phyloP scores from a whole-genome alignment of 164 flowering plant genomes.

The Nelumbo lutea region DNA sequence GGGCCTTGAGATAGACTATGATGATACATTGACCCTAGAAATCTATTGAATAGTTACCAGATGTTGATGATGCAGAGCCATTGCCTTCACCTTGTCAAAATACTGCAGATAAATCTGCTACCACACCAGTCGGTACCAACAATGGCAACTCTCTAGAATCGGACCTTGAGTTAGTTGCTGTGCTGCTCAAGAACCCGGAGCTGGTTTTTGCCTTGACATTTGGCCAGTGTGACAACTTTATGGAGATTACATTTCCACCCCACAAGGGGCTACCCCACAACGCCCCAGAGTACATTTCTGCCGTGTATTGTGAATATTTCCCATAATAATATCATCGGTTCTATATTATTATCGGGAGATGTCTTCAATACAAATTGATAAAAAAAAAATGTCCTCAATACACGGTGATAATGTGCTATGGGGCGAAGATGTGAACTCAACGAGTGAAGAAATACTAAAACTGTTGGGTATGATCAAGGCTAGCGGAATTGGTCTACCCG shows the following conservation, averaged over 20 bases:
- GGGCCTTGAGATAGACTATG: conserved; percentile 93
- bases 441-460: conserved; percentile 58
- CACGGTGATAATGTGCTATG: no score
- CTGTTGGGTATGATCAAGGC: conserved; percentile 79
- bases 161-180: conserved; percentile 86
- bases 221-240: conserved; percentile 60
- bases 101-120: neutral
- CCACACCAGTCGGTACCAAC: conserved; percentile 9
- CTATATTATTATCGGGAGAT: no score
- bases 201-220: conserved; percentile 85
- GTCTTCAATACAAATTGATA: no score
- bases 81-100: conserved; percentile 10
- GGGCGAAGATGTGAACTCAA: neutral
- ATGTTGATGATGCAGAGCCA: conserved; percentile 37
- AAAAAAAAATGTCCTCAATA: no score
- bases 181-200: conserved; percentile 80
- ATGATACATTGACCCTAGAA: conserved; percentile 76
- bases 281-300: no score
- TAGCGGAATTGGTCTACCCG: conserved; percentile 33
- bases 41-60: conserved; percentile 73
- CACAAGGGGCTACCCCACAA: no score
- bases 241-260: no score
- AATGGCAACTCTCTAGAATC: conserved; percentile 36
- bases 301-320: no score
- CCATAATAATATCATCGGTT: no score